Conservation (phyloP, 371 early-diverging fungal genomes). For the Chytridium lagenaria region DNA sequence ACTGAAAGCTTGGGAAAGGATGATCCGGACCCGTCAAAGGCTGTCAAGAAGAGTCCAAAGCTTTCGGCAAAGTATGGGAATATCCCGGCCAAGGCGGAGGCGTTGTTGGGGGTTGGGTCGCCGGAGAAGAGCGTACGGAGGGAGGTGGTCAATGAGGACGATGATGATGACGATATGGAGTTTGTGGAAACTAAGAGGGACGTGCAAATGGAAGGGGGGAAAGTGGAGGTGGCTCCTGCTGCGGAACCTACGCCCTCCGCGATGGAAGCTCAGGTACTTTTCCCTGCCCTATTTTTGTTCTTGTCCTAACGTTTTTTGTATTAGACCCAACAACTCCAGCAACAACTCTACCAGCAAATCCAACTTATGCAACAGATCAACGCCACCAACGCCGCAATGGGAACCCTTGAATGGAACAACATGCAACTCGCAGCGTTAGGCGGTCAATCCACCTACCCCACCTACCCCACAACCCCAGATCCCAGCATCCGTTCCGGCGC, state of each 20-base stretch:
- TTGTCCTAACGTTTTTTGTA: not conserved
- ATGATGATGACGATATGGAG: not conserved
- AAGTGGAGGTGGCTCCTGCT: not conserved
- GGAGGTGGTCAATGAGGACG: too few species aligned
- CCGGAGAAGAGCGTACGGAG: too few species aligned
- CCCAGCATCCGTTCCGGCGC: not conserved
- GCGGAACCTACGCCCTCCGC: not conserved
- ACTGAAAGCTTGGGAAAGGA: constrained; percentile 7
- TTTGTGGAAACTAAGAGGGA: not conserved
- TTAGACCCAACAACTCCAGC: not conserved
- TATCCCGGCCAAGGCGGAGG: constrained; percentile 12
- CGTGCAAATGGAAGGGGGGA: not conserved
- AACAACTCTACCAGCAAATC: not conserved
- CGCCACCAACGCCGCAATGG: not conserved
- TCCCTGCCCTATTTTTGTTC: not conserved
- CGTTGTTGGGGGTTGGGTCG: not conserved
- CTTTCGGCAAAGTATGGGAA: too few species aligned
- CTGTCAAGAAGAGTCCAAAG: too few species aligned
- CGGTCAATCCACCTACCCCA: not conserved
- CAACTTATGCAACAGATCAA: constrained; percentile 9
- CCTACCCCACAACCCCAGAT: not conserved
- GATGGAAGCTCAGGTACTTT: not conserved
- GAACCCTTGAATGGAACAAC: not conserved
- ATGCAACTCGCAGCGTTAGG: not conserved
- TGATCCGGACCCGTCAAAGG: too few species aligned